Evolutionary conservation across 1,284 basidiomycete species (phyloP).

Genomic region (Macrocystidia cucumis): DNA sequence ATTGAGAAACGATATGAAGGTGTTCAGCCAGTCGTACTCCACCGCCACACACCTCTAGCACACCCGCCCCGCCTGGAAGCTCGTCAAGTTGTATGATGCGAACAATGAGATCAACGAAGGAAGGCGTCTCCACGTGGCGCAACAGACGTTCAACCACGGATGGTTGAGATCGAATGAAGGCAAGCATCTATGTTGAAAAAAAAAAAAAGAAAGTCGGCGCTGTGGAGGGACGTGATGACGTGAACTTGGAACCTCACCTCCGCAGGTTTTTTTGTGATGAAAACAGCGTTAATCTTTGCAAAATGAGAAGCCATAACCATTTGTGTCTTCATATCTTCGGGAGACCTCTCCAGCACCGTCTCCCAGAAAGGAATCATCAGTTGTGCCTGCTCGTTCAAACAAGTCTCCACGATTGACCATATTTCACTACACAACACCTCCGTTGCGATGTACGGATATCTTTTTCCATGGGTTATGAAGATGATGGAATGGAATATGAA

Average conservation of each 20-base stretch:
- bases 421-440: constrained; percentile 96
- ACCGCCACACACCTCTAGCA: constrained; percentile 82
- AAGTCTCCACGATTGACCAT: constrained; percentile 90
- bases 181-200: constrained; percentile 89
- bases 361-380: constrained; percentile 91
- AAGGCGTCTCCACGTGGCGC: constrained; percentile 81
- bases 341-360: constrained; percentile 70
- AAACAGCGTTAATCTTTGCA: constrained; percentile 83
- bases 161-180: constrained; percentile 83
- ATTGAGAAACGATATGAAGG: constrained; percentile 16
- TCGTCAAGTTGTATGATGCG: constrained; percentile 93
- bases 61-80: constrained; percentile 71
- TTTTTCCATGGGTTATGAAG: constrained; percentile 22
- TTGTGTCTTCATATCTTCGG: constrained; percentile 74
- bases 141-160: constrained; percentile 81
- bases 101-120: constrained; percentile 89
- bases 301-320: constrained; percentile 78
- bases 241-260: constrained; percentile 80
- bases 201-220: too few species aligned
- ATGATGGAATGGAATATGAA: constrained; percentile 1
- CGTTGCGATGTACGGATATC: constrained; percentile 91
- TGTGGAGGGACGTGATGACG: too few species aligned
- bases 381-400: constrained; percentile 66
- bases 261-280: constrained; percentile 82
- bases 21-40: too few species aligned